Base-by-base conservation (phyloP, 805 yeast genomes). In the Pichia sporocuriosa region DNA sequence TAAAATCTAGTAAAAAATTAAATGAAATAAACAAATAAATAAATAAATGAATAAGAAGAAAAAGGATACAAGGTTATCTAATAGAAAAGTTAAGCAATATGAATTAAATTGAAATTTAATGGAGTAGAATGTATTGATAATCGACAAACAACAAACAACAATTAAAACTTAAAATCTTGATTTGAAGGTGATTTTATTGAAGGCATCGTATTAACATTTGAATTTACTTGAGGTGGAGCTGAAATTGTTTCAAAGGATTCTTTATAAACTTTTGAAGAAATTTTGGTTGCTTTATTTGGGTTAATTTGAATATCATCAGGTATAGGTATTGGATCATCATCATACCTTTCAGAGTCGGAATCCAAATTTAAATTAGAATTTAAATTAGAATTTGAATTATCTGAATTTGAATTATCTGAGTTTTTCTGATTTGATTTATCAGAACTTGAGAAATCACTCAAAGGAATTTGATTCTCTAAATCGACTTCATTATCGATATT, bases 381-480 rank as follows among this genome's bases (percentile, higher is more conserved):
- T 25, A 3, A 25, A 25, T 9, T 25, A 11, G 12, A 11, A 25
- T 8, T 25, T 4, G 27, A 25, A 25, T 6, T 8, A 9, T 30
- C 32, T 17, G 21, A 17, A 30, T 10, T 17, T 30, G 16, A 11
- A 7, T 16, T 30, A n/a, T 11, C 17, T 17, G 15, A 20, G 16
- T 27, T 33, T 5, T 26, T 24, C 16, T 35, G 27, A 15, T 33
- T 35, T 24, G 41, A 38, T 15, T 19, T 16, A 22, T 32, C 32
- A 27, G 38, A 27, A 20, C 22, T 26, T 4, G 42, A 32, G 1
- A 44, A 33, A 16, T 33, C 34, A 32, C 13, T 28, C 12, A 38
- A 26, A 7, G 46, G 38, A 22, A 42, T 44, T 35, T 47, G 47
- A 31, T 27, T 23, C 32, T 47, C 50, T 7, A 41, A 20, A 36